Conservation (phyloP, 768 basidiomycete species). For the Mrakia blollopis region DNA sequence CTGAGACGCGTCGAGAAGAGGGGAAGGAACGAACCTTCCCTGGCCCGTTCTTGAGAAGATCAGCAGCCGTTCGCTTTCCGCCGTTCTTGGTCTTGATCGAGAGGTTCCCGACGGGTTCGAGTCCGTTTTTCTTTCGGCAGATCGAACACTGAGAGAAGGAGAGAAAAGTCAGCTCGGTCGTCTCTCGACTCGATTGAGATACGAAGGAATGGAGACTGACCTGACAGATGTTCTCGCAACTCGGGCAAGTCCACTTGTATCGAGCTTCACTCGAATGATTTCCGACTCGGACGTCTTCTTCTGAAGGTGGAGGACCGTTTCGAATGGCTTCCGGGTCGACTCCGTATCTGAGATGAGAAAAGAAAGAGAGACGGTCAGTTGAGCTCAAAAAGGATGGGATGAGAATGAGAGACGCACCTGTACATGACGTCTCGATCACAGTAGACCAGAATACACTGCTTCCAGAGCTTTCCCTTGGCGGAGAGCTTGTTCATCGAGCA, state of each 20-base stretch:
- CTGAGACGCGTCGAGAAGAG: background rate
- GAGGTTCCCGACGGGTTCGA: conserved; percentile 4
- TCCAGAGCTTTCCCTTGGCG: background rate
- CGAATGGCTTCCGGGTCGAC: conserved; percentile 6
- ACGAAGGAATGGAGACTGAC: background rate
- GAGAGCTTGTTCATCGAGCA: conserved; percentile 6
- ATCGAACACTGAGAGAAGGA: background rate
- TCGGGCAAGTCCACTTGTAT: conserved; percentile 10
- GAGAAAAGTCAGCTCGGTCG: background rate
- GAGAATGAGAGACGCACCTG: background rate
- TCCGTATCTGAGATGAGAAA: background rate
- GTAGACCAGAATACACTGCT: conserved; percentile 16
- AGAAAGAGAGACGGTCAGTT: background rate
- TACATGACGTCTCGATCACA: conserved; percentile 7
- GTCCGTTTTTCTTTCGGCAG: conserved; percentile 10
- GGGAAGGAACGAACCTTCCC: background rate
- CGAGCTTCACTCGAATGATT: background rate
- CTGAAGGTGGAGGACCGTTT: background rate
- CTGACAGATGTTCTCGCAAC: conserved; percentile 13
- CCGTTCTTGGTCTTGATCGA: conserved; percentile 4
- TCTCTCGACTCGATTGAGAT: background rate
- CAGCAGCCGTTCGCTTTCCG: background rate
- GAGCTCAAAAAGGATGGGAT: background rate
- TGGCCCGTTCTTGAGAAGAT: background rate
- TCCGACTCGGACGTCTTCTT: background rate